Percentiles rank a stretch among this genome's conserved stretches.
phyloP scores from a whole-genome alignment of 73 alveolate genomes.

The Durusdinium trenchii region DNA sequence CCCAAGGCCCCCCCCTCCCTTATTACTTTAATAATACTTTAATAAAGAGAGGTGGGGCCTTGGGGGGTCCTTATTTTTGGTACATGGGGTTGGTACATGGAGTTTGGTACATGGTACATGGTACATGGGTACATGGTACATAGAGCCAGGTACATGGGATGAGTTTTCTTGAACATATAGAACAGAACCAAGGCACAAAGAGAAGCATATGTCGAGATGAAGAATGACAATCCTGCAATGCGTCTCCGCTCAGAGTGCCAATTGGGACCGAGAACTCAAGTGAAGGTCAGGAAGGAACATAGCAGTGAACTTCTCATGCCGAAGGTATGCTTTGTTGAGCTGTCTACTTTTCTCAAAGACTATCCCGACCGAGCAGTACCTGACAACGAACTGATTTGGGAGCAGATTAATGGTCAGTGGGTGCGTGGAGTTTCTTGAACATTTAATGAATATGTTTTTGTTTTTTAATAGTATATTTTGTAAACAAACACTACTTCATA shows the following conservation, averaged over 20 bases:
- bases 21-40: neutral
- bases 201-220: neutral
- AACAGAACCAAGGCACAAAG: neutral
- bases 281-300: neutral
- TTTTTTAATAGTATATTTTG: no score
- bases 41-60: no score
- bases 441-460: no score
- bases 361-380: neutral
- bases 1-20: constrained; percentile 22
- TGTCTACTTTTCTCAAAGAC: neutral
- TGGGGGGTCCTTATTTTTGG: neutral
- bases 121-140: neutral
- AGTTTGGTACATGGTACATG: neutral
- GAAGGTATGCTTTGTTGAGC: neutral
- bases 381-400: neutral
- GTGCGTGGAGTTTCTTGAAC: no score
- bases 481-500: no score
- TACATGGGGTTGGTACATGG: neutral
- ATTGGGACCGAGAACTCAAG: neutral
- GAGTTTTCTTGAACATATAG: no score
- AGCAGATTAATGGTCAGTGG: neutral
- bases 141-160: neutral
- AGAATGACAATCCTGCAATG: neutral
- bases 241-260: neutral
- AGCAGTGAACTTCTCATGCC: neutral